A percentile compares a stretch with the other conserved stretches of the same genome.
These are phyloP conservation scores for Leptodermis oblonga DNA, from an alignment of 257 asterid genomes.

Conservation along the genomic window DNA sequence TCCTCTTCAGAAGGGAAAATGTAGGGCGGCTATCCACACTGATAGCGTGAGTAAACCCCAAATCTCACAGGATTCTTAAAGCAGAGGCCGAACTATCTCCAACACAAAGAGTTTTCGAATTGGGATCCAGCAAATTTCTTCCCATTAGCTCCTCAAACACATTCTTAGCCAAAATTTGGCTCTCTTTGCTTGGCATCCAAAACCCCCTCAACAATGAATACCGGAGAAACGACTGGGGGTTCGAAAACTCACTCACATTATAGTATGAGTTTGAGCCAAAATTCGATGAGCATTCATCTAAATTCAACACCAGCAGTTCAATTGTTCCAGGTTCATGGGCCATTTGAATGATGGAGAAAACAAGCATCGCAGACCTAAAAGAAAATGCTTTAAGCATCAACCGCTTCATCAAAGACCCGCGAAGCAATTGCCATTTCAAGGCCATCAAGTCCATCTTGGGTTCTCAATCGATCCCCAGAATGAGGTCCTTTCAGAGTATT, in stretches of 20 bases:
- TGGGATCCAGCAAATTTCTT: conserved; percentile 48
- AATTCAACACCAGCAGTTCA: conserved; percentile 29
- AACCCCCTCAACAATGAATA: conserved; percentile 29
- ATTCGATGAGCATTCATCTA: conserved; percentile 49
- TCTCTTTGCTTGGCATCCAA: conserved; percentile 17
- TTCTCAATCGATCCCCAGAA: too few species aligned
- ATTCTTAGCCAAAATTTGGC: conserved; percentile 37
- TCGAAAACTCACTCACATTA: conserved; percentile 28
- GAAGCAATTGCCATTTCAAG: conserved; percentile 47
- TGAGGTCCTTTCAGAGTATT: conserved; percentile 18
- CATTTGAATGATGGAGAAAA: conserved; percentile 43
- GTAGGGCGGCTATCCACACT: conserved; percentile 60
- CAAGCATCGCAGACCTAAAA: conserved; percentile 48
- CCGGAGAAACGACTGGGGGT: conserved; percentile 22
- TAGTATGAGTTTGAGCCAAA: conserved; percentile 27
- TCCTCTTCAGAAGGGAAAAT: conserved; percentile 69
- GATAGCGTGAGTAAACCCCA: conserved; percentile 53
- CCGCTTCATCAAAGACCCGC: conserved; percentile 50
- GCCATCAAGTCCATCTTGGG: conserved; percentile 41
- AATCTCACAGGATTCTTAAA: conserved; percentile 45
- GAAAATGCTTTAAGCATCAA: conserved; percentile 47
- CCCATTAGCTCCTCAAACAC: conserved; percentile 56
- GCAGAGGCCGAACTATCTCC: conserved; percentile 62
- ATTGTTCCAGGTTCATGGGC: conserved; percentile 34
- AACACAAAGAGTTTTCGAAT: conserved; percentile 60